phyloP scores from a whole-genome alignment of 1,139 yeast genomes.

The Geotrichum reessii region DNA sequence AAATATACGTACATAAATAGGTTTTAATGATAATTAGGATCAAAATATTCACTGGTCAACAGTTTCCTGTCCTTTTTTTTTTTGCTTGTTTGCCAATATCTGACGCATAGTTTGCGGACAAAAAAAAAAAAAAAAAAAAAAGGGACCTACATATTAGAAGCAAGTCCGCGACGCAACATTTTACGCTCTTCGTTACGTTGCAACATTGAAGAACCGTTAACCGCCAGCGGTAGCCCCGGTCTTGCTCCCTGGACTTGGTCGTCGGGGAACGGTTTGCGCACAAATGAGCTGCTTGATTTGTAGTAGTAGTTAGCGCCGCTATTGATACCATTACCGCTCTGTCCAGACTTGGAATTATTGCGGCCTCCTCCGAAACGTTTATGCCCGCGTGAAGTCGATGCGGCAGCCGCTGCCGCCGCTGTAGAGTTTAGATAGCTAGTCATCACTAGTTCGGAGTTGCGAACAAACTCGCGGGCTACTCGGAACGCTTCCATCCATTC shows the following conservation, averaged over 20 bases:
- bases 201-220: conserved; percentile 10
- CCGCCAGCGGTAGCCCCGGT: neutral
- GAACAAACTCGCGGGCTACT: conserved; percentile 28
- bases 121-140: too few relatives aligned
- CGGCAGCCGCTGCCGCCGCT: conserved; percentile 38
- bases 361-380: neutral
- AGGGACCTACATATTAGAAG: neutral
- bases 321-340: neutral
- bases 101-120: too few relatives aligned
- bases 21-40: neutral
- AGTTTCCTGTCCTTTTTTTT: too few relatives aligned
- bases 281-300: neutral
- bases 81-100: neutral
- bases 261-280: neutral
- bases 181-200: conserved; percentile 17
- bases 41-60: too few relatives aligned
- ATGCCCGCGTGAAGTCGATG: conserved; percentile 15
- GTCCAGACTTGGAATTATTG: too few relatives aligned
- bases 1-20: neutral
- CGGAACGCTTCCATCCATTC: conserved; percentile 35
- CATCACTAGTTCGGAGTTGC: conserved; percentile 24
- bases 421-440: conserved; percentile 28
- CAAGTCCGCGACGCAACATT: conserved; percentile 8
- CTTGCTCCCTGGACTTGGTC: neutral
- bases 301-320: neutral